A percentile compares a stretch with the other conserved stretches of the same genome.
Evolutionary conservation across 1,139 yeast species (phyloP).

Genomic region (Saccharomycopsis hybrid): DNA sequence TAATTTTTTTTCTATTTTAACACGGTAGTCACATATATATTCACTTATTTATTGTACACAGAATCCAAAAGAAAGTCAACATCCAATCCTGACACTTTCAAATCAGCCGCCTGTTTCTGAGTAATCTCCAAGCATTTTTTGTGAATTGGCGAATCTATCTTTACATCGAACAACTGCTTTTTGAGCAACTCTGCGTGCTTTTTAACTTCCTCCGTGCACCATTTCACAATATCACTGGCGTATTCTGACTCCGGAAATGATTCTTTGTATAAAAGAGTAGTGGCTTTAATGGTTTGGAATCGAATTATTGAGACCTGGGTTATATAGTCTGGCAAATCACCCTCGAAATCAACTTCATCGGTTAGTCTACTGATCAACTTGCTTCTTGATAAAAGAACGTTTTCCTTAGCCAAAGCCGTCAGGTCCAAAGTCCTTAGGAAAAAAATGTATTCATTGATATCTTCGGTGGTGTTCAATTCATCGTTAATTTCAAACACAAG

Average conservation of each 20-base stretch:
- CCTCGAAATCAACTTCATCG: slow-evolving; percentile 45
- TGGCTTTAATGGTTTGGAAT: slow-evolving; percentile 46
- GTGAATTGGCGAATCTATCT: slow-evolving; percentile 41
- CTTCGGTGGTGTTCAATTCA: slow-evolving; percentile 22
- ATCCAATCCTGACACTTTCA: slow-evolving; percentile 66
- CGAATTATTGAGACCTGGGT: slow-evolving; percentile 55
- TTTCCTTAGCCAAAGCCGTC: slow-evolving; percentile 41
- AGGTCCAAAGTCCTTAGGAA: slow-evolving; percentile 38
- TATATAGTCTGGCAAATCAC: slow-evolving; percentile 49
- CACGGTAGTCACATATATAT: too few relatives aligned
- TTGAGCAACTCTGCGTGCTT: slow-evolving; percentile 54
- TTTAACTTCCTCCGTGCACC: slow-evolving; percentile 68
- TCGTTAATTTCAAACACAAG: slow-evolving; percentile 30
- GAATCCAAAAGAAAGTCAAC: slow-evolving; percentile 54
- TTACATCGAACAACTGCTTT: slow-evolving; percentile 63
- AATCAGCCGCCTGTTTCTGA: slow-evolving; percentile 51
- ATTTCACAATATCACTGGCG: slow-evolving; percentile 44
- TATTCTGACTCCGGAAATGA: slow-evolving; percentile 36
- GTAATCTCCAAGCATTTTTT: slow-evolving; percentile 48
- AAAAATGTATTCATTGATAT: slow-evolving; percentile 30
- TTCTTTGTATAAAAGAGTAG: slow-evolving; percentile 40
- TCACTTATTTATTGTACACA: neutral
- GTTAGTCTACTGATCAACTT: slow-evolving; percentile 39
- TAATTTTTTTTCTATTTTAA: too few relatives aligned
- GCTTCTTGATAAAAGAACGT: slow-evolving; percentile 42